phyloP scores from a whole-genome alignment of 140 eudicot genomes.

The Cichorium intybus region DNA sequence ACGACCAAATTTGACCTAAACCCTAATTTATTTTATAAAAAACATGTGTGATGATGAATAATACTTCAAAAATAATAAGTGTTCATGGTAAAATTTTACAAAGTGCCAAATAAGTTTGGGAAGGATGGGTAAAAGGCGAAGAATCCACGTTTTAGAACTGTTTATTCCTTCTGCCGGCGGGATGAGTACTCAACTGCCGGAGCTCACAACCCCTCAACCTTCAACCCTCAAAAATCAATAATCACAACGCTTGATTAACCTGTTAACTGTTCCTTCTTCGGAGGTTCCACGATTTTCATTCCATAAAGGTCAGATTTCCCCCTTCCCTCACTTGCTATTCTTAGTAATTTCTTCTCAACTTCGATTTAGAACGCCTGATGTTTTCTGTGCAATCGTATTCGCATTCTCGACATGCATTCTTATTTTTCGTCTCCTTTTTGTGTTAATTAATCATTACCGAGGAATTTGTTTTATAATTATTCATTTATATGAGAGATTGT shows the following conservation, averaged over 20 bases:
- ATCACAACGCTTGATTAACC: constrained; percentile 7
- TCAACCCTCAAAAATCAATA: constrained; percentile 6
- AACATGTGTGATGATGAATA: background rate
- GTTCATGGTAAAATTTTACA: background rate
- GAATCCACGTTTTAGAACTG: constrained; percentile 13
- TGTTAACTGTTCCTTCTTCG: background rate
- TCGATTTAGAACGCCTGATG: background rate
- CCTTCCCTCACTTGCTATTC: constrained; percentile 21
- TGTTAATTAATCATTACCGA: constrained; percentile 4
- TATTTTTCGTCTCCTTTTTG: constrained; percentile 1
- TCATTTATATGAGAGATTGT: background rate
- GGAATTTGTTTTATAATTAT: constrained; percentile 2
- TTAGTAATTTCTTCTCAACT: constrained; percentile 13
- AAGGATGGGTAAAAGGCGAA: constrained; percentile 9
- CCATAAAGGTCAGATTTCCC: constrained; percentile 18
- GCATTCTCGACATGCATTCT: constrained; percentile 30
- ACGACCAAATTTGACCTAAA: too few species aligned
- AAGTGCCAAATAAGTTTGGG: background rate
- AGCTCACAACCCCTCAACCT: constrained; percentile 26
- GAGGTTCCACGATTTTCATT: constrained; percentile 6
- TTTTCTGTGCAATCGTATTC: constrained; percentile 5
- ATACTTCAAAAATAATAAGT: background rate
- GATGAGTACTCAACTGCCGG: constrained; percentile 30
- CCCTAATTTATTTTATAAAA: background rate
- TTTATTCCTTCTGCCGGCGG: constrained; percentile 24